Evolutionary conservation across 495 filamentous ascomycete genomes (phyloP).

Genomic region (Aspergillus haitiensis): DNA sequence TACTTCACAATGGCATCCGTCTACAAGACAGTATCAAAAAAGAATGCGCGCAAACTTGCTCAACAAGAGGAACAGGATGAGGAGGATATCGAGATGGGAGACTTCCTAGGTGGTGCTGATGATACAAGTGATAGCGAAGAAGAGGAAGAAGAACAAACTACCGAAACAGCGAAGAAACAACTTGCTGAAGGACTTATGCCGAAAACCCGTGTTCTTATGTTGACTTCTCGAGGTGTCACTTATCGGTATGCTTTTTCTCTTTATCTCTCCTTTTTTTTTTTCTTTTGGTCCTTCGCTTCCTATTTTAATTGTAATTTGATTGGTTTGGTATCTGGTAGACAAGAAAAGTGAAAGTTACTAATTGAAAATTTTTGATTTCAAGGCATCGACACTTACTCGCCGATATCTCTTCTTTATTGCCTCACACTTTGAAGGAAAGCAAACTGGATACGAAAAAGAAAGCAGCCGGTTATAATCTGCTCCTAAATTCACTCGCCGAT

Average conservation of each 20-base stretch:
- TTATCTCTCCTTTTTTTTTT: not conserved
- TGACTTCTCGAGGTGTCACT: constrained; percentile 87
- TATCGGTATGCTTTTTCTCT: constrained; percentile 61
- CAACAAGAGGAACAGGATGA: constrained; percentile 36
- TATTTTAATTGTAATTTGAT: no score
- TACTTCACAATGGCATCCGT: constrained; percentile 77
- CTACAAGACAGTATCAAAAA: constrained; percentile 87
- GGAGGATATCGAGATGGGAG: constrained; percentile 44
- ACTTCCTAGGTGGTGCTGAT: constrained; percentile 41
- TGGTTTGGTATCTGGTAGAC: not conserved
- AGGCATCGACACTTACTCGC: constrained; percentile 92
- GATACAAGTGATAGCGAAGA: constrained; percentile 53
- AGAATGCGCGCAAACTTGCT: constrained; percentile 37
- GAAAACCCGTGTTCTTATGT: constrained; percentile 76
- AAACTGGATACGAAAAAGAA: constrained; percentile 97
- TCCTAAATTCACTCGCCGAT: constrained; percentile 94
- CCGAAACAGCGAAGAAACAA: constrained; percentile 40
- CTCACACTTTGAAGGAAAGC: constrained; percentile 88
- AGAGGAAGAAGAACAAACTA: constrained; percentile 39
- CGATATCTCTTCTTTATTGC: constrained; percentile 84
- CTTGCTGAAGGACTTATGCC: constrained; percentile 47
- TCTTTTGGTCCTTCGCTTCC: no score
- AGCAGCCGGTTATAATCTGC: constrained; percentile 63
- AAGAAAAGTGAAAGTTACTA: constrained; percentile 2
- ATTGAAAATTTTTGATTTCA: constrained; percentile 13